phyloP scores from a whole-genome alignment of 257 asterid species.

The Fraxinus pennsylvanica region DNA sequence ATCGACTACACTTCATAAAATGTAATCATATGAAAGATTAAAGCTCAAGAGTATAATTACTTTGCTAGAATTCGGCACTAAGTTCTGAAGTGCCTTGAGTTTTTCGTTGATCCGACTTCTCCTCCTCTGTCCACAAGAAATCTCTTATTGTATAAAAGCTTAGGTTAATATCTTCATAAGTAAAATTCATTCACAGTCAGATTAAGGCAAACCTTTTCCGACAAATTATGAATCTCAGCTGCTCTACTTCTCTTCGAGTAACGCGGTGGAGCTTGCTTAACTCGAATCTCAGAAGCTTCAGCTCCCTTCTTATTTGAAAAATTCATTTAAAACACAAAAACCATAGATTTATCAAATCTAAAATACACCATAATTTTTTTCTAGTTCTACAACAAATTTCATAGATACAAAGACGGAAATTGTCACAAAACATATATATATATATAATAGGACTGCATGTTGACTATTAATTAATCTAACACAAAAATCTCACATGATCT shows the following conservation, averaged over 20 bases:
- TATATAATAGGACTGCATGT: not conserved
- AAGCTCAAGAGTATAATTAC: constrained; percentile 30
- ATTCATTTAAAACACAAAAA: constrained; percentile 4
- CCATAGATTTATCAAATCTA: not conserved
- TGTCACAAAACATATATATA: not conserved
- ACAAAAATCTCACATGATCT: not conserved
- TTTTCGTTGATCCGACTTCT: constrained; percentile 95
- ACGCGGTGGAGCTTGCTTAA: constrained; percentile 47
- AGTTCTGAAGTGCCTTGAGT: constrained; percentile 86
- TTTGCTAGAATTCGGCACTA: constrained; percentile 91
- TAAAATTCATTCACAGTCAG: constrained; percentile 5
- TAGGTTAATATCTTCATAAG: constrained; percentile 3
- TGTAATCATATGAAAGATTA: not conserved
- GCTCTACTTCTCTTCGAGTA: constrained; percentile 92
- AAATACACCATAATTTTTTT: not conserved
- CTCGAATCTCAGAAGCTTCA: constrained; percentile 51
- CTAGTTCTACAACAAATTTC: not conserved
- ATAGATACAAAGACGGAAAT: not conserved
- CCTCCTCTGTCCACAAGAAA: constrained; percentile 69
- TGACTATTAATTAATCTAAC: not conserved
- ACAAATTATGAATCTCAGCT: constrained; percentile 88
- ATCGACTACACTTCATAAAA: not conserved
- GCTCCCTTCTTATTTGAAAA: constrained; percentile 47
- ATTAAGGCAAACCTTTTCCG: constrained; percentile 74
- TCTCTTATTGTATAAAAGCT: constrained; percentile 24